Conservation (phyloP, 192 early-diverging fungal genomes). For the Coemansia pectinata region DNA sequence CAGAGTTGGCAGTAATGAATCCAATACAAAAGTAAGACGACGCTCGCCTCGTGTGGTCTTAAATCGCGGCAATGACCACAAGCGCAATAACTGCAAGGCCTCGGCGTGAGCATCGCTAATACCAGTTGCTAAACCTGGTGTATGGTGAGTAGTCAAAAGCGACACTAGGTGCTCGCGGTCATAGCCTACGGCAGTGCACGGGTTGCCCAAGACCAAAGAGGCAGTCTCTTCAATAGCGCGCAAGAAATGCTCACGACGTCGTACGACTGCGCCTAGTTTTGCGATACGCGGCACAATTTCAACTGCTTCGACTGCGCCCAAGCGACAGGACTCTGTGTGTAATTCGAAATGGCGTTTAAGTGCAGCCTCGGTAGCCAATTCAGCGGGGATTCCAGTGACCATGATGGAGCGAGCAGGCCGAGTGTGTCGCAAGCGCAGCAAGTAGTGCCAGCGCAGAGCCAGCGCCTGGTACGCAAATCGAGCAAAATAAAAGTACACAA, state of each 20-base stretch:
- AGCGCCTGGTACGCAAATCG: conserved; percentile 54
- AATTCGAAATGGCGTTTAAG: conserved; percentile 66
- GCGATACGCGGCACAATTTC: conserved; percentile 60
- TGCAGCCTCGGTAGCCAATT: conserved; percentile 53
- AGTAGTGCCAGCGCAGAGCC: conserved; percentile 56
- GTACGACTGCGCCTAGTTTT: conserved; percentile 59
- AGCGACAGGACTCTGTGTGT: not conserved
- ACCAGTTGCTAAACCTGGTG: not conserved
- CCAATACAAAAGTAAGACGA: conserved; percentile 24
- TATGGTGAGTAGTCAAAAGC: conserved; percentile 14
- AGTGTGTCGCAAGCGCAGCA: conserved; percentile 48
- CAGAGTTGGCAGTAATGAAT: conserved; percentile 58
- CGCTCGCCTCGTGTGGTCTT: conserved; percentile 9
- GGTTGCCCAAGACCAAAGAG: conserved; percentile 66
- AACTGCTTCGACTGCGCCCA: conserved; percentile 65
- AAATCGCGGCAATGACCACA: conserved; percentile 36
- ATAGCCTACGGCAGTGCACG: conserved; percentile 62
- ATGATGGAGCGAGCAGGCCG: conserved; percentile 64
- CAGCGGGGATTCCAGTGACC: conserved; percentile 64
- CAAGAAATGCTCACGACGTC: conserved; percentile 58
- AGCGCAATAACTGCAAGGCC: conserved; percentile 17
- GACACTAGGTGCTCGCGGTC: conserved; percentile 55
- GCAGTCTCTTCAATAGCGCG: conserved; percentile 59
- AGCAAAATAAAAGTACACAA: conserved; percentile 53
- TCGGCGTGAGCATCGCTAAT: conserved; percentile 1